These are phyloP conservation scores for Yarrowia sp. DNA, from an alignment of 805 yeast genomes.

Conservation along the genomic window DNA sequence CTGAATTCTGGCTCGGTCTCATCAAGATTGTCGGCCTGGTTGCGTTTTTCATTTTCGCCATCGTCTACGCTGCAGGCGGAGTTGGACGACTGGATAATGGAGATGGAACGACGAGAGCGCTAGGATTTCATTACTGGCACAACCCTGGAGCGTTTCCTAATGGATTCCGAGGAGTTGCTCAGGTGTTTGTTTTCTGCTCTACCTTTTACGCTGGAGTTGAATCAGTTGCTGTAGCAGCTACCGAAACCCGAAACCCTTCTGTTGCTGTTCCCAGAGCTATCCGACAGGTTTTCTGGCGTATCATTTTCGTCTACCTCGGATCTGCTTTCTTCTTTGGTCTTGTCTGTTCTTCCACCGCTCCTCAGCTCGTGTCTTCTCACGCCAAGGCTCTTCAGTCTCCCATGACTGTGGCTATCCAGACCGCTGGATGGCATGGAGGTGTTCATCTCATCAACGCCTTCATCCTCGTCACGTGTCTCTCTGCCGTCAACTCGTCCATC, in stretches of 20 bases:
- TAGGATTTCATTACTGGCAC: conserved; percentile 61
- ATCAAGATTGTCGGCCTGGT: conserved; percentile 56
- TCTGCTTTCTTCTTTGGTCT: conserved; percentile 58
- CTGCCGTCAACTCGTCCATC: conserved; percentile 68
- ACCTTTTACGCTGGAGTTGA: conserved; percentile 62
- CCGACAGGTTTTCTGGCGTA: conserved; percentile 56
- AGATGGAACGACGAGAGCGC: conserved; percentile 48
- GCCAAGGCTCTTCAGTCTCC: conserved; percentile 53
- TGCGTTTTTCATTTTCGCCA: conserved; percentile 55
- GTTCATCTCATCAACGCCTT: conserved; percentile 60
- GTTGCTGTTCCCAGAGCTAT: conserved; percentile 61
- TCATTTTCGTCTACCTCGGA: conserved; percentile 55
- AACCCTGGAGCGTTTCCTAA: conserved; percentile 48
- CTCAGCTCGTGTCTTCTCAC: conserved; percentile 43
- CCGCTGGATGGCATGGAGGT: conserved; percentile 53
- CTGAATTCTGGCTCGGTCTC: conserved; percentile 58
- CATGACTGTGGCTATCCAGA: conserved; percentile 48
- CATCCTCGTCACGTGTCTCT: conserved; percentile 59
- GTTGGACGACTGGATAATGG: conserved; percentile 39
- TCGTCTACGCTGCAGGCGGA: conserved; percentile 56
- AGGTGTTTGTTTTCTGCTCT: conserved; percentile 57
- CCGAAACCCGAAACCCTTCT: conserved; percentile 61
- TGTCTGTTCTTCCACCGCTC: conserved; percentile 57
- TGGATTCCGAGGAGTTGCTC: conserved; percentile 52
- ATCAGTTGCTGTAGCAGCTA: conserved; percentile 61